Base-by-base conservation (phyloP, 805 yeast species). In the Nakazawaea anatomiae region DNA sequence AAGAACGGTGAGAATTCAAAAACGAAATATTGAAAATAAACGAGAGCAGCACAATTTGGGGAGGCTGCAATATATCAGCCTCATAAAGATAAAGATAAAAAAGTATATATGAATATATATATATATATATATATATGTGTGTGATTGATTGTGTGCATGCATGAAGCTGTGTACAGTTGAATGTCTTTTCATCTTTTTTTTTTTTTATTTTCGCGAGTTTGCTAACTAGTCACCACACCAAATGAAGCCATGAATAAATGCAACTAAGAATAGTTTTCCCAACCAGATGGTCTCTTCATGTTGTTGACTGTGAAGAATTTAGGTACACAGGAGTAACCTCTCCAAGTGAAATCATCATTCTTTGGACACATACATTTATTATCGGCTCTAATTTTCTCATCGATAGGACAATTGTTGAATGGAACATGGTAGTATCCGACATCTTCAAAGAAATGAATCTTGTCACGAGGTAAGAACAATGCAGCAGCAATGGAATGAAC, bases 401-500 rank as follows among this genome's bases (percentile, higher is more conserved):
- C 83, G 52, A 84, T 71, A 4, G 97, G 96, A 76, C 95, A 87
- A 68, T 83, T 82, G 61, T 78, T 71, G 79, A 83, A 88, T 27
- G 96, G 96, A 53, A 76, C 83, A 64, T 89, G 96, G 71, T 64
- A 86, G 68, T 89, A 89, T 47, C 96, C 96, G 55, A 89, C 79
- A 61, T 89, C 96, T 53, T 80, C 85, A 64, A 90, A 90, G 75
- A 85, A 82, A 62, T 89, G 96, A 46, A 89, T 70, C 61, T 83
- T 73, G 54, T 79, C 82, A 64, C 77, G 80, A 50, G 86, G 81
- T 66, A 88, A 64, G 71, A 89, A 87, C 57, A 89, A 71, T 4
- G 94, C 72, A 25, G 88, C 96, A 34, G 94, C 96, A 60, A 89
- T 83, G 5, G 95, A 86, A 67, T 89, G 96, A 46, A 89, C 85